phyloP scores from a whole-genome alignment of 306 rosid genomes.

The Inga leiocalycina region DNA sequence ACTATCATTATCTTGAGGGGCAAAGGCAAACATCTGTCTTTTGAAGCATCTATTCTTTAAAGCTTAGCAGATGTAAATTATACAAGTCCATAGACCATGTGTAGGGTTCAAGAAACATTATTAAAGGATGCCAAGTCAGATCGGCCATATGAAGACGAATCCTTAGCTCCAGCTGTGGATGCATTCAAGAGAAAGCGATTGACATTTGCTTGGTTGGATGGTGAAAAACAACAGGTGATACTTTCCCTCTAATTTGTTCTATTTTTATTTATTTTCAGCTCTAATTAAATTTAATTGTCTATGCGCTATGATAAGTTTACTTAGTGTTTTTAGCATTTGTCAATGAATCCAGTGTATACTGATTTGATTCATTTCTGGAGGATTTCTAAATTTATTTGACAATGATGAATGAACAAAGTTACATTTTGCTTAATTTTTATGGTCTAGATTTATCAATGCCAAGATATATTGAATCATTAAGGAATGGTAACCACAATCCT shows the following conservation, averaged over 20 bases:
- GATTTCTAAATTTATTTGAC: slow-evolving; percentile 15
- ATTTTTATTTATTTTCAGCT: slow-evolving; percentile 2
- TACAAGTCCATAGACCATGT: slow-evolving; percentile 64
- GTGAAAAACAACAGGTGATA: slow-evolving; percentile 82
- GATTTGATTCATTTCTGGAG: neutral
- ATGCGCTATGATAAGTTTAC: slow-evolving; percentile 16
- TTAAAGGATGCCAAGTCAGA: slow-evolving; percentile 48
- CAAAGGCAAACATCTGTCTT: neutral
- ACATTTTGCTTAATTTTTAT: slow-evolving; percentile 3
- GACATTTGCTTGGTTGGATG: slow-evolving; percentile 95
- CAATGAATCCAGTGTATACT: slow-evolving; percentile 1
- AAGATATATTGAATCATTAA: neutral
- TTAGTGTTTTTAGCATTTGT: neutral
- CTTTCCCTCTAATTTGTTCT: slow-evolving; percentile 18
- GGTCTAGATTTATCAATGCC: neutral
- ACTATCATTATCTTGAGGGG: neutral
- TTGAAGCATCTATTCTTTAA: slow-evolving; percentile 21
- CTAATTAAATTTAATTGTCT: neutral
- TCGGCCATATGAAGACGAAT: slow-evolving; percentile 49
- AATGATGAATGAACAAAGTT: slow-evolving; percentile 9
- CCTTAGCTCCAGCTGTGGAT: slow-evolving; percentile 56
- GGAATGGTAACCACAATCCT: neutral
- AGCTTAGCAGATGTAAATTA: slow-evolving; percentile 46
- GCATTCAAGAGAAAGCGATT: slow-evolving; percentile 64
- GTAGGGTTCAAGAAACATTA: slow-evolving; percentile 76